Percentiles rank a stretch among this genome's conserved stretches.
phyloP scores from a whole-genome alignment of 176 grass and related monocot species.

The Saccharum officinarum region DNA sequence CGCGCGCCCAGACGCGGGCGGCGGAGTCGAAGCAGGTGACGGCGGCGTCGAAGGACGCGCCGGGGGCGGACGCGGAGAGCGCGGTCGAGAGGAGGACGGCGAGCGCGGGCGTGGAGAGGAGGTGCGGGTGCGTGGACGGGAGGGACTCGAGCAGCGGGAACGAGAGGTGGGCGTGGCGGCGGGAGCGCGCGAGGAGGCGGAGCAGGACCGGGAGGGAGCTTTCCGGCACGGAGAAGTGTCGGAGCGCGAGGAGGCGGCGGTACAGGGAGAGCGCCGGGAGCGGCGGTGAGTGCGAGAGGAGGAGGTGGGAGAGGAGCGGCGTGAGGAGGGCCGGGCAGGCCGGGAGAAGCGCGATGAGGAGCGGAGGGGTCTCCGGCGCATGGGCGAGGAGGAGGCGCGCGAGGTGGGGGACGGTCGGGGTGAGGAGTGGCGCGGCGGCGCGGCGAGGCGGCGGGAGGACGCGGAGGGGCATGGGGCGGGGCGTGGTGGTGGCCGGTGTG shows the following conservation, averaged over 20 bases:
- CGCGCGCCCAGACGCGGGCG: constrained; percentile 58
- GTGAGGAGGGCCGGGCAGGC: constrained; percentile 42
- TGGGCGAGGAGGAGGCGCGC: constrained; percentile 42
- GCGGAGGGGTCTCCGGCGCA: constrained; percentile 32
- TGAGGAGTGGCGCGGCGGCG: constrained; percentile 24
- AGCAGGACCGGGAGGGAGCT: constrained; percentile 37
- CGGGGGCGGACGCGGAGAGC: constrained; percentile 34
- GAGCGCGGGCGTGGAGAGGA: constrained; percentile 63
- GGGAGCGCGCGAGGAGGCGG: constrained; percentile 45
- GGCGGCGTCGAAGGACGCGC: constrained; percentile 48
- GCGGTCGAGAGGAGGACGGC: constrained; percentile 59
- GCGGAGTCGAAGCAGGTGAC: constrained; percentile 59
- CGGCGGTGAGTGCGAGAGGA: constrained; percentile 59
- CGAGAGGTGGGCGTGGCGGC: constrained; percentile 50
- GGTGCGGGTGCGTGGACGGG: constrained; percentile 46
- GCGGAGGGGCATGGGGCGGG: constrained; percentile 13
- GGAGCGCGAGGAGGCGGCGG: constrained; percentile 42
- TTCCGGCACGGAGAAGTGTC: constrained; percentile 22
- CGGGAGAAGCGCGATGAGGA: constrained; percentile 33
- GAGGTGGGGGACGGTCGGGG: constrained; percentile 38
- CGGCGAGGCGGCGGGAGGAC: constrained; percentile 34
- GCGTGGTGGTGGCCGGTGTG: background rate
- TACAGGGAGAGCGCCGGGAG: constrained; percentile 54
- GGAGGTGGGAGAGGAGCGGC: constrained; percentile 52
- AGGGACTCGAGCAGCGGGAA: constrained; percentile 53